Percentiles rank a stretch among this genome's conserved stretches.
Conservation (phyloP, 331 rosid genomes). For the Cydonia oblonga region DNA sequence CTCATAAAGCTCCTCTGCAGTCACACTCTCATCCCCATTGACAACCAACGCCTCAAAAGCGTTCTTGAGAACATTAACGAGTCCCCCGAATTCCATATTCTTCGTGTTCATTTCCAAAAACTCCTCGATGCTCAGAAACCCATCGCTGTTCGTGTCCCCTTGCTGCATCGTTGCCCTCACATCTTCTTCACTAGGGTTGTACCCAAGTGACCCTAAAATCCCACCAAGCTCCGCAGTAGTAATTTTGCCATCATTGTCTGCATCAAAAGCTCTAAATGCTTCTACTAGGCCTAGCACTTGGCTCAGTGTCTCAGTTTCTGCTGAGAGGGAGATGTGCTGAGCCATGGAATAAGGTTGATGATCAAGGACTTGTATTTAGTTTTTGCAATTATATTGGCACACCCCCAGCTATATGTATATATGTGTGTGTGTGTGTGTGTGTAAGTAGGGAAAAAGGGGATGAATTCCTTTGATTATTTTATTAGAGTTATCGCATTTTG, state of each 20-base stretch:
- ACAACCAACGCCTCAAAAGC: constrained; percentile 37
- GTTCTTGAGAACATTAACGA: constrained; percentile 18
- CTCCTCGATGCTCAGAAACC: constrained; percentile 45
- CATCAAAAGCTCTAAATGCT: constrained; percentile 58
- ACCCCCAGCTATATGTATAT: neutral
- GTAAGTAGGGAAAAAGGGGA: neutral
- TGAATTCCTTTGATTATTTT: neutral
- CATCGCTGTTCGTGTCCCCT: constrained; percentile 58
- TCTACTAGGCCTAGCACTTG: constrained; percentile 39
- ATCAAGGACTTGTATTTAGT: neutral
- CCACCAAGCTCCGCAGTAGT: constrained; percentile 48
- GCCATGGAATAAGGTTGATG: constrained; percentile 20
- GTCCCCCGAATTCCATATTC: constrained; percentile 37
- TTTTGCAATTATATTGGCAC: neutral
- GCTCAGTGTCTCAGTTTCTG: constrained; percentile 46
- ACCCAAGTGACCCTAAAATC: constrained; percentile 57
- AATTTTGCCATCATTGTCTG: constrained; percentile 49
- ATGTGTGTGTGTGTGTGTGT: too few species aligned
- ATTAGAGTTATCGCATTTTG: constrained; percentile 1
- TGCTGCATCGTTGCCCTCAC: constrained; percentile 44
- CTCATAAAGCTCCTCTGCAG: constrained; percentile 44
- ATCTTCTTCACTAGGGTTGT: constrained; percentile 41
- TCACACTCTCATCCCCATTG: constrained; percentile 39
- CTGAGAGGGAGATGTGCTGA: constrained; percentile 23
- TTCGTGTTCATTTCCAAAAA: constrained; percentile 55